Evolutionary conservation across 495 filamentous ascomycete species (phyloP).

Genomic region (Xylaria sp.): DNA sequence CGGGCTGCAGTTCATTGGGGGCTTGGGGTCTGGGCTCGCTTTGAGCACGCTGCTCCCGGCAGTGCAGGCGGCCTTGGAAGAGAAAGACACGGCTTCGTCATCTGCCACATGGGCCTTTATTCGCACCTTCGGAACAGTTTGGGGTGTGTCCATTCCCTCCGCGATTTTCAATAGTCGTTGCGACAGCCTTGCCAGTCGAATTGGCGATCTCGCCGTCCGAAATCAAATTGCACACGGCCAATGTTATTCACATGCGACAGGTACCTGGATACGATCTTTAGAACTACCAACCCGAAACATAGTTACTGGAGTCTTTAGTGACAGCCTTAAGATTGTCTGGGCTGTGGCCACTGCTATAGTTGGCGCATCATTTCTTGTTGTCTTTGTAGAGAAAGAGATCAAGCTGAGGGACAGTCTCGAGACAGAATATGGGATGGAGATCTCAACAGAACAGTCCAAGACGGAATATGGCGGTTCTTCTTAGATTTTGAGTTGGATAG

Average conservation of each 20-base stretch:
- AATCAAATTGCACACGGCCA: neutral
- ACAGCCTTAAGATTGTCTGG: neutral
- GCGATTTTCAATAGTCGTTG: slow-evolving; percentile 46
- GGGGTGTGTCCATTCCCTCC: slow-evolving; percentile 50
- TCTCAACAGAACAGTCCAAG: no score
- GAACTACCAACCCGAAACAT: neutral
- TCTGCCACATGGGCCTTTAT: slow-evolving; percentile 48
- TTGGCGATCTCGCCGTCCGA: neutral
- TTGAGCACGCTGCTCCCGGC: slow-evolving; percentile 37
- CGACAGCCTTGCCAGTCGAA: neutral
- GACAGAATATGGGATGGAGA: neutral
- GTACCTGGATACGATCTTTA: neutral
- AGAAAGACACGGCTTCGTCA: slow-evolving; percentile 42
- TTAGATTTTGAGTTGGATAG: no score
- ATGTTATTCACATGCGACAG: neutral
- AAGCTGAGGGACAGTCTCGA: neutral
- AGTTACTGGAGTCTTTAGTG: neutral
- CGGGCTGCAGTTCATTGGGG: no score
- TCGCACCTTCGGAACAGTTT: slow-evolving; percentile 49
- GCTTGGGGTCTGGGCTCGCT: no score
- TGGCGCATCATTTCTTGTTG: neutral
- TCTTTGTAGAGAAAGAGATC: neutral
- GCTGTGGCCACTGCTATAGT: neutral
- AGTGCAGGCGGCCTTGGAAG: slow-evolving; percentile 36
- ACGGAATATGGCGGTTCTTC: no score